Percentiles rank a stretch among this genome's conserved stretches.
phyloP scores from a whole-genome alignment of 495 filamentous ascomycete species.

The Hypoxylon crocopeplum region DNA sequence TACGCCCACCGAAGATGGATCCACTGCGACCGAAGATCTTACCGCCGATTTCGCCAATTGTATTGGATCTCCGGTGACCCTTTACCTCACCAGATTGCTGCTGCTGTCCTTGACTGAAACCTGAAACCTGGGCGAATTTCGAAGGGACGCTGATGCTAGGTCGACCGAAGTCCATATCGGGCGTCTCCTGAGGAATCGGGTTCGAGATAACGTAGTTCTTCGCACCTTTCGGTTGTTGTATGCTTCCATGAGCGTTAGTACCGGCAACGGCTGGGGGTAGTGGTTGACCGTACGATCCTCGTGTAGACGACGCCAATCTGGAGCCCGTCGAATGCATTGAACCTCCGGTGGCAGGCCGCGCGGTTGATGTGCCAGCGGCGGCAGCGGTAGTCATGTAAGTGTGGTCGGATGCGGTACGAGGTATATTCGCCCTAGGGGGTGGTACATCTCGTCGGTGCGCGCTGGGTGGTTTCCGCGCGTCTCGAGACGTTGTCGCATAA shows the following conservation, averaged over 20 bases:
- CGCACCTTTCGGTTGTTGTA: constrained; percentile 76
- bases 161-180: constrained; percentile 59
- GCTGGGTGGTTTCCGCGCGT: constrained; percentile 53
- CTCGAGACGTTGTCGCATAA: constrained; percentile 50
- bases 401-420: constrained; percentile 56
- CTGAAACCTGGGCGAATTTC: constrained; percentile 58
- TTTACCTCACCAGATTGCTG: constrained; percentile 50
- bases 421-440: constrained; percentile 59
- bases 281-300: constrained; percentile 89
- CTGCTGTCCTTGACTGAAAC: constrained; percentile 43
- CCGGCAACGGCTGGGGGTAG: constrained; percentile 85
- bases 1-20: constrained; percentile 73
- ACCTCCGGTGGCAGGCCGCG: constrained; percentile 80
- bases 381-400: constrained; percentile 50
- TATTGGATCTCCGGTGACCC: constrained; percentile 91
- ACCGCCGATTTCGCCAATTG: constrained; percentile 78
- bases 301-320: constrained; percentile 66
- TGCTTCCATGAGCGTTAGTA: constrained; percentile 88
- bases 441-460: constrained; percentile 55
- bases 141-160: constrained; percentile 64
- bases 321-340: constrained; percentile 75
- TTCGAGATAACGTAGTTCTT: constrained; percentile 80
- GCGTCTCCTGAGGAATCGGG: constrained; percentile 66
- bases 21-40: constrained; percentile 81
- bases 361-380: constrained; percentile 51